These are phyloP conservation scores for Ophiosphaerella narmari DNA, from an alignment of 2,329 filamentous ascomycete genomes.

Conservation along the genomic window DNA sequence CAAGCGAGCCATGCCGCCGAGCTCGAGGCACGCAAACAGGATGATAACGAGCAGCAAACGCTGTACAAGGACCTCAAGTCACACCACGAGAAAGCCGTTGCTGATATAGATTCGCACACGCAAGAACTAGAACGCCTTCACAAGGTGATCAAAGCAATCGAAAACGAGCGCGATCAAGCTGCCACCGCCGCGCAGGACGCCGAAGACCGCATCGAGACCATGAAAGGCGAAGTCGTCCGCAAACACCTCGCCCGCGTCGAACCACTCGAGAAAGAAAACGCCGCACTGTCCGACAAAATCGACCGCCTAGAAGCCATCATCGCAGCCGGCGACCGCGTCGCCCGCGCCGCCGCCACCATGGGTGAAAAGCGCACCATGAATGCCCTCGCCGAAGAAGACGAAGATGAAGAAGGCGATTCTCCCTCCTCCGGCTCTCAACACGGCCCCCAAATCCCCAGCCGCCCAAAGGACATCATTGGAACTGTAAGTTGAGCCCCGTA, in stretches of 20 bases:
- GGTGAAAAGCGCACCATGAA: slow-evolving; percentile 41
- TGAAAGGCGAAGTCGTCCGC: slow-evolving; percentile 43
- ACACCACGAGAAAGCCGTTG: slow-evolving; percentile 20
- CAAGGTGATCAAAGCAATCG: slow-evolving; percentile 13
- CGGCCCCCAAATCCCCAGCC: slow-evolving; percentile 8
- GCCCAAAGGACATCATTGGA: slow-evolving; percentile 35
- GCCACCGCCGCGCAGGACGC: slow-evolving; percentile 29
- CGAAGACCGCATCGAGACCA: slow-evolving; percentile 39
- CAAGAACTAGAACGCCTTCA: slow-evolving; percentile 17
- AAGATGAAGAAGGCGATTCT: slow-evolving; percentile 13
- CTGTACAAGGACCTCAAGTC: slow-evolving; percentile 20
- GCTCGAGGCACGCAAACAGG: slow-evolving; percentile 23
- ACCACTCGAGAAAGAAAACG: slow-evolving; percentile 41
- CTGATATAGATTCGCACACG: slow-evolving; percentile 11
- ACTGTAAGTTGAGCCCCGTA: slow-evolving; percentile 37
- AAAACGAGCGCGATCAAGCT: slow-evolving; percentile 27
- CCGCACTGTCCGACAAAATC: slow-evolving; percentile 36
- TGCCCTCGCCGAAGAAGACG: slow-evolving; percentile 36
- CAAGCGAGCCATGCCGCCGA: slow-evolving; percentile 25
- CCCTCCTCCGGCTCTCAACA: slow-evolving; percentile 6
- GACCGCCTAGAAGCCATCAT: slow-evolving; percentile 42
- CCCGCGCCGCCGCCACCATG: slow-evolving; percentile 40
- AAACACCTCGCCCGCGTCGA: slow-evolving; percentile 43
- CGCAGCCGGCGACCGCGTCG: slow-evolving; percentile 41
- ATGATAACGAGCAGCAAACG: slow-evolving; percentile 19